Evolutionary conservation across 805 yeast species (phyloP).

Genomic region (Wickerhamiella siamensis): DNA sequence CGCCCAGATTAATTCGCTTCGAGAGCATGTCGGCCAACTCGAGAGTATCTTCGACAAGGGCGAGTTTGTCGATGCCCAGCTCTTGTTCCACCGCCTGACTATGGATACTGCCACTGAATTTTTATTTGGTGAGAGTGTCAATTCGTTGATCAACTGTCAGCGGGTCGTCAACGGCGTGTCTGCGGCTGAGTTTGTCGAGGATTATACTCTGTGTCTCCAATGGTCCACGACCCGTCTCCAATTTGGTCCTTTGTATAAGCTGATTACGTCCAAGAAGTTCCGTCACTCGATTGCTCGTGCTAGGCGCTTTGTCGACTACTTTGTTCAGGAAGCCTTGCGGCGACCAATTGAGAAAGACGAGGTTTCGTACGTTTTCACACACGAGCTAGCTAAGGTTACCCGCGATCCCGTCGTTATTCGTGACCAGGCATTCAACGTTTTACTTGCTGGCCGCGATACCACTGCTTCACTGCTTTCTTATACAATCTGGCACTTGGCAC

Average conservation of each 20-base stretch:
- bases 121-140: constrained; percentile 16
- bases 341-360: not conserved
- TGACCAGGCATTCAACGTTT: constrained; percentile 34
- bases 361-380: constrained; percentile 29
- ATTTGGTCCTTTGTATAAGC: constrained; percentile 11
- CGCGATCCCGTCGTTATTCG: constrained; percentile 32
- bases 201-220: constrained; percentile 7
- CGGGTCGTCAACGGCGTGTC: constrained; percentile 12
- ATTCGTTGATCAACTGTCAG: constrained; percentile 9
- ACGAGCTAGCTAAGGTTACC: constrained; percentile 33
- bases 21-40: constrained; percentile 19
- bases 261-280: constrained; percentile 19
- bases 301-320: constrained; percentile 27
- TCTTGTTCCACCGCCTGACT: constrained; percentile 15
- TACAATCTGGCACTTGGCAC: constrained; percentile 29
- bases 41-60: constrained; percentile 7
- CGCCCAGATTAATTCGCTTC: constrained; percentile 18
- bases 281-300: constrained; percentile 22
- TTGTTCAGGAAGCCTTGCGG: constrained; percentile 27
- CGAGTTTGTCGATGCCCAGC: constrained; percentile 12
- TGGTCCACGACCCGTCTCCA: constrained; percentile 2
- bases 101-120: constrained; percentile 23
- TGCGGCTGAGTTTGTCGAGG: constrained; percentile 18
- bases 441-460: constrained; percentile 38
- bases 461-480: constrained; percentile 35